Evolutionary conservation across 306 rosid species (phyloP).

Genomic region (Rubus idaeus): DNA sequence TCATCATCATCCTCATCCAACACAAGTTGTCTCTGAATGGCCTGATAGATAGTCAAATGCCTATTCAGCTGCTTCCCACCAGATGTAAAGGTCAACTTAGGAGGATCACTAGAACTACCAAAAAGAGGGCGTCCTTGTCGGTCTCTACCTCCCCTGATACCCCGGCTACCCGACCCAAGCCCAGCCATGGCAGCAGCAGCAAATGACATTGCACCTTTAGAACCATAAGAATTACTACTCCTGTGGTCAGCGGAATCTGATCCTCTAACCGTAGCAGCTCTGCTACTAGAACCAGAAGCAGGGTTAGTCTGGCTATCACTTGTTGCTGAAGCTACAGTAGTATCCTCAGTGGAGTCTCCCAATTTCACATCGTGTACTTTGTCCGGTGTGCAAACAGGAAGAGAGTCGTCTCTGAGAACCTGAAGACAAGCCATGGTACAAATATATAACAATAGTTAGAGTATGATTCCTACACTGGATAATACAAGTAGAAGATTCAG

Average conservation of each 20-base stretch:
- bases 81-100: conserved; percentile 74
- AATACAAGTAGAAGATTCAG: background rate
- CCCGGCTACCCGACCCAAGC: conserved; percentile 85
- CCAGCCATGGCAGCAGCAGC: conserved; percentile 99
- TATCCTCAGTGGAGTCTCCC: conserved; percentile 82
- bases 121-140: conserved; percentile 72
- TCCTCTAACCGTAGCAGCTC: conserved; percentile 67
- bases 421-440: conserved; percentile 29
- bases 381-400: conserved; percentile 90
- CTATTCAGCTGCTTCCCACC: conserved; percentile 93
- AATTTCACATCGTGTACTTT: conserved; percentile 95
- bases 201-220: conserved; percentile 95
- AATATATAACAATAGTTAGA: background rate
- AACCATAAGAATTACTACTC: conserved; percentile 65
- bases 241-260: conserved; percentile 72
- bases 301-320: conserved; percentile 71
- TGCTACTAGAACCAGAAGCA: conserved; percentile 91
- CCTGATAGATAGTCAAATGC: conserved; percentile 95
- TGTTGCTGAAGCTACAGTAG: conserved; percentile 55
- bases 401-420: conserved; percentile 91
- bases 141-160: conserved; percentile 86
- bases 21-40: conserved; percentile 90
- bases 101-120: conserved; percentile 72
- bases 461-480: background rate
- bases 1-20: conserved; percentile 97